Percentiles rank a stretch among this genome's conserved stretches.
phyloP scores from a whole-genome alignment of 2,329 filamentous ascomycete genomes.

The Periconia sp. region DNA sequence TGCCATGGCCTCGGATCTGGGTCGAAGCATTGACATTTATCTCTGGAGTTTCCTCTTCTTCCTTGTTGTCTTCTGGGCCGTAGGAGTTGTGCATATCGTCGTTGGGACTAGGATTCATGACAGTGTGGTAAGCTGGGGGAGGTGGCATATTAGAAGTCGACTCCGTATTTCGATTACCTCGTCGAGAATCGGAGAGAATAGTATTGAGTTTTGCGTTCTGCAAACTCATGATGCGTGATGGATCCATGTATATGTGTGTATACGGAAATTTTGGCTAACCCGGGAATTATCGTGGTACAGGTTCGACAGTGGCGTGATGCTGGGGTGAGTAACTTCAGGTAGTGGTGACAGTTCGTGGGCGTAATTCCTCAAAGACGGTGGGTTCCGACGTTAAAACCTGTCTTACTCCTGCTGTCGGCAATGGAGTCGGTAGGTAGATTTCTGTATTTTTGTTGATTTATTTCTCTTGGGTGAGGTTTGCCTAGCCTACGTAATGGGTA shows the following conservation, averaged over 20 bases:
- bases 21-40: slow-evolving; percentile 38
- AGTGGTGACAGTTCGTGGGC: slow-evolving; percentile 18
- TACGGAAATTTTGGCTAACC: slow-evolving; percentile 9
- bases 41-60: slow-evolving; percentile 20
- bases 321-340: slow-evolving; percentile 23
- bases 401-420: slow-evolving; percentile 4
- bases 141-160: slow-evolving; percentile 19
- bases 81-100: slow-evolving; percentile 23
- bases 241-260: slow-evolving; percentile 16
- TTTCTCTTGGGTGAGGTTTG: background rate
- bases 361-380: slow-evolving; percentile 3
- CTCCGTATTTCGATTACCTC: background rate
- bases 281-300: slow-evolving; percentile 18
- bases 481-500: background rate
- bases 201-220: slow-evolving; percentile 23
- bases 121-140: slow-evolving; percentile 35
- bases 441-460: background rate
- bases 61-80: slow-evolving; percentile 17
- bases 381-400: slow-evolving; percentile 1
- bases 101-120: slow-evolving; percentile 24
- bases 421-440: slow-evolving; percentile 1
- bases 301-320: slow-evolving; percentile 32
- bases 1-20: slow-evolving; percentile 36
- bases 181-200: background rate
- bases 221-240: slow-evolving; percentile 18